Conservation (phyloP, 1,139 yeast genomes). For the Saccharomyces hybrid region DNA sequence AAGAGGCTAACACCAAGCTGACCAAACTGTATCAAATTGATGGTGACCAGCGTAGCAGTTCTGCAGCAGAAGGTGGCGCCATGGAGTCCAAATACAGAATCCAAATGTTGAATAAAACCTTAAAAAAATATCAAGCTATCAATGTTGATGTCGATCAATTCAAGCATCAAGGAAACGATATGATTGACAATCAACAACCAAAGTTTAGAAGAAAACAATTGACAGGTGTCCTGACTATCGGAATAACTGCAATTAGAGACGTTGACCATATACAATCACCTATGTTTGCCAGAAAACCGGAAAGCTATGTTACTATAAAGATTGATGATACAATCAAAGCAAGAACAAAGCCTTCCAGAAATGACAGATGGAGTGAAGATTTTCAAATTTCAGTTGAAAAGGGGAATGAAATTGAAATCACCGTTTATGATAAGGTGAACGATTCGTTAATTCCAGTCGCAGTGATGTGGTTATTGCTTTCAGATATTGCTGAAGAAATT, state of each 20-base stretch:
- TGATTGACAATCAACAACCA: conserved; percentile 49
- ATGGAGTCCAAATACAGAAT: conserved; percentile 81
- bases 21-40: conserved; percentile 80
- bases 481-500: conserved; percentile 89
- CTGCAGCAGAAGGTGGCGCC: conserved; percentile 84
- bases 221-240: conserved; percentile 67
- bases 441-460: conserved; percentile 79
- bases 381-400: conserved; percentile 76
- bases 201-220: conserved; percentile 75
- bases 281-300: conserved; percentile 67
- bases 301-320: conserved; percentile 67
- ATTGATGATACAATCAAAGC: conserved; percentile 83
- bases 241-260: conserved; percentile 71
- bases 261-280: conserved; percentile 90
- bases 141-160: conserved; percentile 47
- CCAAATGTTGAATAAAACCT: conserved; percentile 71
- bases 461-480: conserved; percentile 77
- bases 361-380: conserved; percentile 80
- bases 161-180: conserved; percentile 50
- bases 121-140: conserved; percentile 84
- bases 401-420: conserved; percentile 84
- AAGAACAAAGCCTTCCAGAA: conserved; percentile 65
- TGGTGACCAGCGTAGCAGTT: conserved; percentile 79
- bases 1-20: conserved; percentile 85
- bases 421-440: conserved; percentile 75